phyloP scores from a whole-genome alignment of 176 grass and related monocot species.

The Raddia distichophylla region DNA sequence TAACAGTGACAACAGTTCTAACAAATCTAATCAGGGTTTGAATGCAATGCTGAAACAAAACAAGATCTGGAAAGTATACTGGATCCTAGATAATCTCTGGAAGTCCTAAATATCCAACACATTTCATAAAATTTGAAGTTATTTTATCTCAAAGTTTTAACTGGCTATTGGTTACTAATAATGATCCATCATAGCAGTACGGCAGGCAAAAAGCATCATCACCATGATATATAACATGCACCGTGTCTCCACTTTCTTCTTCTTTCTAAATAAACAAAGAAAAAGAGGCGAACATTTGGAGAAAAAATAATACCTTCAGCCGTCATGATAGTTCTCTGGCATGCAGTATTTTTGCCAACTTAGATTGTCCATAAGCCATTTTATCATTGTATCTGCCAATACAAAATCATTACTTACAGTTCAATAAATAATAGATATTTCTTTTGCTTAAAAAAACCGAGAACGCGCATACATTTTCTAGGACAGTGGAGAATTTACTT shows the following conservation, averaged over 20 bases:
- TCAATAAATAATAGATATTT: background rate
- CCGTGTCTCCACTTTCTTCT: background rate
- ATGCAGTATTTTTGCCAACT: constrained; percentile 92
- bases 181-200: background rate
- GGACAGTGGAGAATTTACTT: constrained; percentile 18
- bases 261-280: background rate
- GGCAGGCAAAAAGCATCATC: constrained; percentile 1
- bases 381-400: constrained; percentile 82
- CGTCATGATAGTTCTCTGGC: constrained; percentile 78
- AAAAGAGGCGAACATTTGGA: background rate
- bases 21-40: background rate
- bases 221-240: background rate
- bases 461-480: constrained; percentile 57
- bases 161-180: background rate
- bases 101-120: background rate
- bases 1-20: background rate
- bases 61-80: background rate
- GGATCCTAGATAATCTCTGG: background rate
- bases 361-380: constrained; percentile 92
- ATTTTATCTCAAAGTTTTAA: background rate
- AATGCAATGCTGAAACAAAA: background rate
- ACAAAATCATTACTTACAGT: constrained; percentile 35
- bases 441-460: constrained; percentile 3
- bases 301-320: constrained; percentile 59
- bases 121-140: background rate